phyloP scores from a whole-genome alignment of 441 rosid species.

The Gossypium aridum region DNA sequence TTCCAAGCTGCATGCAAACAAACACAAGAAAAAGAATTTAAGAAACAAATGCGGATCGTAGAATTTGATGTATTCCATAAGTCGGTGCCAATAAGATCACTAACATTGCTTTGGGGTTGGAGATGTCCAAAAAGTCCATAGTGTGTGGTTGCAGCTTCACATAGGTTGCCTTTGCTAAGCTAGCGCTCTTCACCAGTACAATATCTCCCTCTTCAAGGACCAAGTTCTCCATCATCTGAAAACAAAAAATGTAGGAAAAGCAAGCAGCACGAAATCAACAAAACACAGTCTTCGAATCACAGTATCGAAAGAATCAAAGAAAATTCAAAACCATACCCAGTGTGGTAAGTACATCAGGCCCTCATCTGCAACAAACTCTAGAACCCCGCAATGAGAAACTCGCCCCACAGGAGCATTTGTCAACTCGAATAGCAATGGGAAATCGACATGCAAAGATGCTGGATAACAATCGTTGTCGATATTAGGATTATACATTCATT shows the following conservation, averaged over 20 bases:
- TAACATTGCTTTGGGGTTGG: slow-evolving; percentile 57
- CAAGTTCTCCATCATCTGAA: slow-evolving; percentile 56
- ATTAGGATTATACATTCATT: neutral
- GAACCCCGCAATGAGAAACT: slow-evolving; percentile 60
- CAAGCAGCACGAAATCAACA: neutral
- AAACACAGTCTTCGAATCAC: neutral
- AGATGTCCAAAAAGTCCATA: slow-evolving; percentile 36
- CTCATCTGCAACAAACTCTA: slow-evolving; percentile 66
- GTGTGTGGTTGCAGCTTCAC: slow-evolving; percentile 53
- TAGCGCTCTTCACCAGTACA: slow-evolving; percentile 29
- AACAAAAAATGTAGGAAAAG: neutral
- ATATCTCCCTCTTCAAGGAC: slow-evolving; percentile 45
- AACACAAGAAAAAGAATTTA: neutral
- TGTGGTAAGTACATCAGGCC: slow-evolving; percentile 51
- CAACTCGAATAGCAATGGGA: slow-evolving; percentile 57
- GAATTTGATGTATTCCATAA: neutral
- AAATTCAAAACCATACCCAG: slow-evolving; percentile 37
- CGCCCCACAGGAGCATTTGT: slow-evolving; percentile 32
- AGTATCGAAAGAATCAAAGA: too few relatives aligned
- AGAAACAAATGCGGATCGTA: neutral
- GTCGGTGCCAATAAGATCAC: slow-evolving; percentile 2
- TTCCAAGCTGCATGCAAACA: slow-evolving; percentile 43
- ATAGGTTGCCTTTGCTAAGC: slow-evolving; percentile 41
- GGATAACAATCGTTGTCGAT: slow-evolving; percentile 8
- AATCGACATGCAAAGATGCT: slow-evolving; percentile 57